Evolutionary conservation across 2,329 filamentous ascomycete species (phyloP), one percentile per base, ranked within the genome.

Genomic region (Colletotrichum sidae): DNA sequence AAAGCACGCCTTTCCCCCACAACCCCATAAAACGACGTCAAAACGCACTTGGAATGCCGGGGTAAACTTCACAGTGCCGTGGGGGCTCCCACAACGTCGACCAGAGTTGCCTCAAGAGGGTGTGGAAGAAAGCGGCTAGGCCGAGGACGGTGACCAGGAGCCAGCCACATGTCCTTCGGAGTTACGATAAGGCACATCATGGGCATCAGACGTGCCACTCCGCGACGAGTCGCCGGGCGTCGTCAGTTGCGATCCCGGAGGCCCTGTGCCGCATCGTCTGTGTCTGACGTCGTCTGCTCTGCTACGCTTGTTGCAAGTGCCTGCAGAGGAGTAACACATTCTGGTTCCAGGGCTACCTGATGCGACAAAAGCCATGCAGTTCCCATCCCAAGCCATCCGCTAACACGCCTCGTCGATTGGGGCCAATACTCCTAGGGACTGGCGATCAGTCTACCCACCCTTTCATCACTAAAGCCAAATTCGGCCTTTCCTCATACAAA

Each of bases 1-100:
- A 58, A 55, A 39, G 56, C 62, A 61, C 53, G 49, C 45, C 35
- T 50, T 65, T 50, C 49, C 65, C 57, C 65, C 61, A 66, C 61
- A 68, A 67, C 62, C 54, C 65, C 65, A 66, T 68, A 67, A 67
- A 67, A 67, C 62, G 52, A 66, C 57, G 64, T 65, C 54, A 64
- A 67, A 65, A 54, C 64, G 60, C 53, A 35, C 59, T 49, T 44
- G 39, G 41, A 52, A 56, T 55, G 41, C 62, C 53, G 62, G 62
- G 62, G 57, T 62, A 47, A 52, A 44, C 52, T 60, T 61, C 39
- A 60, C 57, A 58, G 63, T 52, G 58, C 63, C 63, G 63, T 64
- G 64, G 64, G 64, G 62, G 61, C 61, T 61, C 60, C 37, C 52
- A 52, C 62, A 65, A 60, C 51, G 45, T 55, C 51, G 38, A 46